Conservation (phyloP, 192 early-diverging fungal genomes). For the Diversispora eburnea region DNA sequence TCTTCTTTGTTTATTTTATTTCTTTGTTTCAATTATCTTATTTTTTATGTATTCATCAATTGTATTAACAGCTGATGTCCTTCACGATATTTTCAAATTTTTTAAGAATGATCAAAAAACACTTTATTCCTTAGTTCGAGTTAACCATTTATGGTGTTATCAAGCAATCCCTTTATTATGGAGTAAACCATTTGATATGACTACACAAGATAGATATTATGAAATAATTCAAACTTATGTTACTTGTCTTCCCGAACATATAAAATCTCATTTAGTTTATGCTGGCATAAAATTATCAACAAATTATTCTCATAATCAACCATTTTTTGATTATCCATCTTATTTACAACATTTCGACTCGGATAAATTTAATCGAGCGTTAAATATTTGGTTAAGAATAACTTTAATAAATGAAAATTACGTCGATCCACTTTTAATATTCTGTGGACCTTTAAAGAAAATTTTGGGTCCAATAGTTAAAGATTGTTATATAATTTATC, state of each 20-base stretch:
- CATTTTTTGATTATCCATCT: constrained; percentile 16
- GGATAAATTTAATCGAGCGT: neutral
- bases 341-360: constrained; percentile 6
- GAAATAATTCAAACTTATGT: constrained; percentile 3
- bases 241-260: neutral
- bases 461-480: constrained; percentile 8
- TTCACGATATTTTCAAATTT: constrained; percentile 1
- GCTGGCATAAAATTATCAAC: neutral
- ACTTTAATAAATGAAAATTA: neutral
- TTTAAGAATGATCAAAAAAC: neutral
- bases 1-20: no score
- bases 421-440: neutral
- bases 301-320: neutral
- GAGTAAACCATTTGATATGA: neutral
- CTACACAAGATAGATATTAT: neutral
- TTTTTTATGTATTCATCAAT: no score
- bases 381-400: constrained; percentile 10
- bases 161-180: constrained; percentile 3
- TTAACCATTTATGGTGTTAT: constrained; percentile 1
- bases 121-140: constrained; percentile 8
- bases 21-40: no score
- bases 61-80: neutral
- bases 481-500: neutral
- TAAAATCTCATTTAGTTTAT: neutral
- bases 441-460: constrained; percentile 3